Evolutionary conservation across 1,139 yeast genomes (phyloP).

Genomic region (Pichia sp.): DNA sequence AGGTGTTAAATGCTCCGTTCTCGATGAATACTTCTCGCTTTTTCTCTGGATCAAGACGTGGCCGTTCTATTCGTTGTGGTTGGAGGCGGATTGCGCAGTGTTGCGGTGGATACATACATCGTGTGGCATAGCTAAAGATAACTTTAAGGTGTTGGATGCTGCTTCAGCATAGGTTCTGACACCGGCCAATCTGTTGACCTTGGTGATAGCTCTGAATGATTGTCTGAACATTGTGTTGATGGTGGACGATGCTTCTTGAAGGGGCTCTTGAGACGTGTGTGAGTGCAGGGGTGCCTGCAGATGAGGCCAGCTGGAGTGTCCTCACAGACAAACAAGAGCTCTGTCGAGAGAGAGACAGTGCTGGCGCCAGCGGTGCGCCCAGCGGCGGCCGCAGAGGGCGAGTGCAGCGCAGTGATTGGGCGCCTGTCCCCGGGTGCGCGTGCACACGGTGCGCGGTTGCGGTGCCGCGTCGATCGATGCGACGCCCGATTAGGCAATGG

Average conservation of each 20-base stretch:
- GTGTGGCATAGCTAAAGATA: slow-evolving; percentile 91
- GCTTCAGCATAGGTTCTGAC: slow-evolving; percentile 88
- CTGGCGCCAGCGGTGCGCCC: background rate
- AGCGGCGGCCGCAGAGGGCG: background rate
- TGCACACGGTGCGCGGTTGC: background rate
- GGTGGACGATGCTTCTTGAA: background rate
- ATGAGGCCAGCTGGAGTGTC: background rate
- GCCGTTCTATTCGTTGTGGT: too few relatives aligned
- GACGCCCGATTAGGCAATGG: background rate
- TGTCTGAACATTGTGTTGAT: slow-evolving; percentile 58
- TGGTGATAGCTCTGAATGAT: slow-evolving; percentile 57
- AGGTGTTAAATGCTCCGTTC: too few relatives aligned
- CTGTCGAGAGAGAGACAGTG: too few relatives aligned
- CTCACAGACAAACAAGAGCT: too few relatives aligned
- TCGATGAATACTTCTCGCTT: too few relatives aligned
- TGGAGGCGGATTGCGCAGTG: too few relatives aligned
- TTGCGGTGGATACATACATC: slow-evolving; percentile 44
- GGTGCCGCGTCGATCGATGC: slow-evolving; percentile 1
- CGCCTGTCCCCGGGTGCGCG: background rate
- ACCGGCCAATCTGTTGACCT: slow-evolving; percentile 56
- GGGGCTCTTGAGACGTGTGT: too few relatives aligned
- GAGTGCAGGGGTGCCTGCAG: background rate
- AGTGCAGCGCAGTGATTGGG: slow-evolving; percentile 5
- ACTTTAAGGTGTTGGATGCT: slow-evolving; percentile 57
- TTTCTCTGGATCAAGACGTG: too few relatives aligned